A percentile compares a stretch with the other conserved stretches of the same genome.
Conservation (phyloP, 208 protist species). For the Crithidia sp. region DNA sequence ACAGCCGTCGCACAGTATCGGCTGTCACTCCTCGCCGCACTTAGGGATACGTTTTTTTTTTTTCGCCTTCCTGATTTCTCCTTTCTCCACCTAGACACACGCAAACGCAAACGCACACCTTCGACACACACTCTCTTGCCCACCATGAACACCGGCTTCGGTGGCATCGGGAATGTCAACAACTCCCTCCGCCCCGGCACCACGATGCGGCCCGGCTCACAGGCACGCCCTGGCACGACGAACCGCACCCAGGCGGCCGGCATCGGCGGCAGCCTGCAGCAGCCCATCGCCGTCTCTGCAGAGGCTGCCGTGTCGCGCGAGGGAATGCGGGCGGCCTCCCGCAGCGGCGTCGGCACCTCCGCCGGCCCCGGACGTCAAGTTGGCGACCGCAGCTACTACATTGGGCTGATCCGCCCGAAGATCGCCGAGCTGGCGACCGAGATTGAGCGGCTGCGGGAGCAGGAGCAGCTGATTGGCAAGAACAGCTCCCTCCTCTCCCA, state of each 20-base stretch:
- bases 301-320: constrained; percentile 78
- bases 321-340: constrained; percentile 83
- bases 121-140: neutral
- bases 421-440: constrained; percentile 87
- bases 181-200: constrained; percentile 70
- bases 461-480: constrained; percentile 84
- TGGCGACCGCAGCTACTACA: constrained; percentile 90
- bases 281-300: constrained; percentile 72
- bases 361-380: constrained; percentile 88
- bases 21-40: too few species aligned
- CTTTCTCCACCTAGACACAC: too few species aligned
- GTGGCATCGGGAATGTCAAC: constrained; percentile 28
- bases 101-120: too few species aligned
- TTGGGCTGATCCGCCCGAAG: constrained; percentile 88
- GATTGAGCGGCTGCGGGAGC: constrained; percentile 85
- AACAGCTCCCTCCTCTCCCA: constrained; percentile 75
- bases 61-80: too few species aligned
- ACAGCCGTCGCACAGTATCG: too few species aligned
- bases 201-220: constrained; percentile 73
- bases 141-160: constrained; percentile 23
- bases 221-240: constrained; percentile 65
- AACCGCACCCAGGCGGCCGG: constrained; percentile 71
- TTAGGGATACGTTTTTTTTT: too few species aligned
- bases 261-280: constrained; percentile 82
- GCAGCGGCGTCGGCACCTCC: constrained; percentile 62